These are phyloP conservation scores for Tubosaeta brunneosetosa DNA, from an alignment of 768 basidiomycete species.

Conservation along the genomic window DNA sequence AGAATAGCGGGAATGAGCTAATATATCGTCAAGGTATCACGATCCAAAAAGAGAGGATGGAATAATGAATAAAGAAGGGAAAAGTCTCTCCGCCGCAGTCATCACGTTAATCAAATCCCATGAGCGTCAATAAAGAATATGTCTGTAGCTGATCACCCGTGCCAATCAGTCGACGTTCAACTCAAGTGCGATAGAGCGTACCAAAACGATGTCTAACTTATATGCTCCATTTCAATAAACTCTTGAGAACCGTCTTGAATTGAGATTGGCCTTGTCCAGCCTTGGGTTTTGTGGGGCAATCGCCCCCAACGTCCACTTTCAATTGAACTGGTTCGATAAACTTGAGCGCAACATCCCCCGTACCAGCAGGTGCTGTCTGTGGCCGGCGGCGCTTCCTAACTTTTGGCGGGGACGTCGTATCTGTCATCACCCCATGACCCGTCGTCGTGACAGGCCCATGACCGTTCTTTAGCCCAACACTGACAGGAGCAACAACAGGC, in stretches of 20 bases:
- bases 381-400: constrained; percentile 14
- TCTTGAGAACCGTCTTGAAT: constrained; percentile 15
- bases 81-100: background rate
- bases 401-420: constrained; percentile 2
- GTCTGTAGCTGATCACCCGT: background rate
- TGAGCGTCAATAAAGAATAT: background rate
- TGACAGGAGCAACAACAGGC: background rate
- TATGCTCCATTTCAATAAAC: constrained; percentile 13
- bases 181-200: background rate
- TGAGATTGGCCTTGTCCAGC: constrained; percentile 4
- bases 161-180: background rate
- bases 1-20: background rate
- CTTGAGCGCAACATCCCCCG: constrained; percentile 9
- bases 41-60: background rate
- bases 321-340: constrained; percentile 11
- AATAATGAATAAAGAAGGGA: background rate
- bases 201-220: background rate
- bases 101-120: background rate
- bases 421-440: background rate
- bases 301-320: background rate
- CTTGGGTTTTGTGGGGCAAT: background rate
- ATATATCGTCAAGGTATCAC: background rate
- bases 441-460: background rate
- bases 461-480: background rate
- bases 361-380: constrained; percentile 22